phyloP scores from a whole-genome alignment of 805 yeast genomes.

The Barnettozyma siamensis region DNA sequence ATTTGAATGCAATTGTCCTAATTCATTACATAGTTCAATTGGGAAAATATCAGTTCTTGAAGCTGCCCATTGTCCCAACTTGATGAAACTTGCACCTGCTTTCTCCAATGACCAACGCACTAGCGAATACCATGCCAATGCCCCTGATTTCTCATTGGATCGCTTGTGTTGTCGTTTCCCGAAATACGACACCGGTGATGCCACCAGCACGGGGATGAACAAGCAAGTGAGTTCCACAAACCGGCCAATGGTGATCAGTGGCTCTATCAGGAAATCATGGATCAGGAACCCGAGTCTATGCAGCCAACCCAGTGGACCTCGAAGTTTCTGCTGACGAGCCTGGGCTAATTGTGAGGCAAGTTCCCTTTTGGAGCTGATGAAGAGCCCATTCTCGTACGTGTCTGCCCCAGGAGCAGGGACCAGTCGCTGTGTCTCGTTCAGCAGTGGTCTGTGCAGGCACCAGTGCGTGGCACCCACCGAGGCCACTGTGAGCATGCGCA shows the following conservation, averaged over 20 bases:
- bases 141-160: constrained; percentile 49
- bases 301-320: constrained; percentile 31
- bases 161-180: constrained; percentile 14
- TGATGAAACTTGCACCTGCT: constrained; percentile 90
- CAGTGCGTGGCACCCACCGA: too few relatives aligned
- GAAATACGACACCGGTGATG: constrained; percentile 52
- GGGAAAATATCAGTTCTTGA: constrained; percentile 93
- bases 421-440: constrained; percentile 7
- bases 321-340: constrained; percentile 32
- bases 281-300: constrained; percentile 38
- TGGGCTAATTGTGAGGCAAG: constrained; percentile 31
- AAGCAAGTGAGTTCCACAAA: constrained; percentile 61
- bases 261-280: constrained; percentile 59
- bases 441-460: too few relatives aligned
- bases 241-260: constrained; percentile 60
- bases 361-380: constrained; percentile 53
- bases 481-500: too few relatives aligned
- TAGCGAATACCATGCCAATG: constrained; percentile 62
- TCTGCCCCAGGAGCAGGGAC: constrained; percentile 44
- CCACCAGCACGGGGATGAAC: constrained; percentile 62
- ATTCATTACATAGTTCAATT: constrained; percentile 65
- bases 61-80: constrained; percentile 99
- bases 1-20: constrained; percentile 75
- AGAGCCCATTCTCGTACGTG: constrained; percentile 67
- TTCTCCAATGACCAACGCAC: constrained; percentile 63